Evolutionary conservation across 441 rosid genomes (phyloP).

Genomic region (Biscutella auriculata): DNA sequence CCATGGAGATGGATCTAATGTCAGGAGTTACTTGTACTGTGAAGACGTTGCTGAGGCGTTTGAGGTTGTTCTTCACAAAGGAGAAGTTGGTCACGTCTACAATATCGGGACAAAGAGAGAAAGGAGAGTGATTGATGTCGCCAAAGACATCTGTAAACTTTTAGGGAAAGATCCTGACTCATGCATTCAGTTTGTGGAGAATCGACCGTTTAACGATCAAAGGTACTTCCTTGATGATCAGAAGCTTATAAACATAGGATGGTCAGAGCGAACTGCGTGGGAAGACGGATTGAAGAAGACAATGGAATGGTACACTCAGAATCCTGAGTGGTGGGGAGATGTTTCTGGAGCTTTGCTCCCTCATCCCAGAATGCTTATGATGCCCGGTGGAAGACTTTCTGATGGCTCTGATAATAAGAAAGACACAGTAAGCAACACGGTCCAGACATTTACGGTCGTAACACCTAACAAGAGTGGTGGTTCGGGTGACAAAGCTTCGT

Average conservation of each 20-base stretch:
- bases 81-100: conserved; percentile 90
- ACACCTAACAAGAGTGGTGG: too few species aligned
- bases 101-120: conserved; percentile 89
- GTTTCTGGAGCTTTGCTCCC: conserved; percentile 88
- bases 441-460: too few species aligned
- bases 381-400: conserved; percentile 88
- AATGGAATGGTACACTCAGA: conserved; percentile 71
- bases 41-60: conserved; percentile 99
- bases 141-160: conserved; percentile 64
- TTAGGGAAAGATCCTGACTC: conserved; percentile 55
- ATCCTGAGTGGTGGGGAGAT: conserved; percentile 98
- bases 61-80: conserved; percentile 80
- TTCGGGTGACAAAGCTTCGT: too few species aligned
- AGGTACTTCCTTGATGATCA: conserved; percentile 83
- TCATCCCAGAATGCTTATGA: conserved; percentile 88
- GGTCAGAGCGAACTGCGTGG: conserved; percentile 79
- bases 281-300: conserved; percentile 85
- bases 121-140: conserved; percentile 87
- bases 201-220: conserved; percentile 87
- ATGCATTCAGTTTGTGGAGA: conserved; percentile 65
- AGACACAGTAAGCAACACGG: too few species aligned
- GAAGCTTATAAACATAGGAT: conserved; percentile 68
- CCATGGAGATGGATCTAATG: conserved; percentile 88
- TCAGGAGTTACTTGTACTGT: conserved; percentile 74
- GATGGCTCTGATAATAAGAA: too few species aligned